Percentiles rank a stretch among this genome's conserved stretches.
Evolutionary conservation across 805 yeast species (phyloP).

Genomic region (Blastobotrys americana): DNA sequence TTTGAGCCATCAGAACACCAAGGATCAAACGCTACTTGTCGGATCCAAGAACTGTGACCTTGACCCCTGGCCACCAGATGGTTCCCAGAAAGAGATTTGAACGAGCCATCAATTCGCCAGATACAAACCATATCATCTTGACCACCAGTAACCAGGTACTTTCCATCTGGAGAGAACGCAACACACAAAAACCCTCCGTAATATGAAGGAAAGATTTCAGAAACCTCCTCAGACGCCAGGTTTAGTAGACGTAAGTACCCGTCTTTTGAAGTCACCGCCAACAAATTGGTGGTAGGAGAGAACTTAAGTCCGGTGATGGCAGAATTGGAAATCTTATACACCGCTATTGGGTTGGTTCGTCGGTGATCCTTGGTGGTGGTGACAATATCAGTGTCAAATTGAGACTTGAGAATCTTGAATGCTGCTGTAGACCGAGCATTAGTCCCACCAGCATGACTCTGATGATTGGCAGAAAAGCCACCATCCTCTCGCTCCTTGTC

Average conservation of each 20-base stretch:
- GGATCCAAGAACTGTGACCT: conserved; percentile 50
- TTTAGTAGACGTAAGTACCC: conserved; percentile 57
- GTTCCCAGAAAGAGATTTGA: conserved; percentile 3
- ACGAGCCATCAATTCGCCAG: conserved; percentile 31
- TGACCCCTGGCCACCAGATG: conserved; percentile 33
- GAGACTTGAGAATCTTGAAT: conserved; percentile 15
- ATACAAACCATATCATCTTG: conserved; percentile 46
- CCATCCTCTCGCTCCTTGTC: conserved; percentile 45
- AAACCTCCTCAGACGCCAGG: conserved; percentile 35
- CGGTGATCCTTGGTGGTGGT: not conserved
- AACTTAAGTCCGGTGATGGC: conserved; percentile 46
- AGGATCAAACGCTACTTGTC: conserved; percentile 40
- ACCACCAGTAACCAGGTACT: conserved; percentile 41
- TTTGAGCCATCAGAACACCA: conserved; percentile 28
- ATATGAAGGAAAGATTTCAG: conserved; percentile 55
- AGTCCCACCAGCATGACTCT: conserved; percentile 12
- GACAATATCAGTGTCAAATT: not conserved
- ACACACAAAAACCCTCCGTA: conserved; percentile 56
- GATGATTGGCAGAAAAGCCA: conserved; percentile 14
- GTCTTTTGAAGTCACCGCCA: conserved; percentile 47
- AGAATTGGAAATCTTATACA: conserved; percentile 52
- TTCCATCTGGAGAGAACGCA: conserved; percentile 50
- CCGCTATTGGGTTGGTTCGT: conserved; percentile 44
- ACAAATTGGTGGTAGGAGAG: conserved; percentile 33
- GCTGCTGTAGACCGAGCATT: conserved; percentile 19